phyloP scores from a whole-genome alignment of 192 early-diverging fungal species.

The Radiomyces spectabilis region DNA sequence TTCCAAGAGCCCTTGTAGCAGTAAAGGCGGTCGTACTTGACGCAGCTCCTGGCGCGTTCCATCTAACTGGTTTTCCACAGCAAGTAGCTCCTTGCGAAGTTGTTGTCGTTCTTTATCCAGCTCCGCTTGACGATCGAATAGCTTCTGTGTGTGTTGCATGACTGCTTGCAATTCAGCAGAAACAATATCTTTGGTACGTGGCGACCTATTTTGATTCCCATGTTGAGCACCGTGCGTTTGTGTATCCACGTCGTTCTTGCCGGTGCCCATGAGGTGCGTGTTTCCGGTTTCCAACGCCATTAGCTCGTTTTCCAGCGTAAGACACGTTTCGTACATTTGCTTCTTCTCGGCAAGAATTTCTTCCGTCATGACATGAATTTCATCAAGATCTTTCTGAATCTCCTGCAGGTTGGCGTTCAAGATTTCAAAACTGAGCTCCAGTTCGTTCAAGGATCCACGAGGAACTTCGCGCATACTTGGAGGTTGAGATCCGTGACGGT shows the following conservation, averaged over 20 bases:
- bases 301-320: slow-evolving; percentile 29
- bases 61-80: slow-evolving; percentile 22
- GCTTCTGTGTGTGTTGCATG: slow-evolving; percentile 22
- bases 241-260: neutral
- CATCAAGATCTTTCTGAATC: slow-evolving; percentile 38
- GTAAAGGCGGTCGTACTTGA: slow-evolving; percentile 35
- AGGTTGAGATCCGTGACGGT: no score
- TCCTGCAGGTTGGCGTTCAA: slow-evolving; percentile 43
- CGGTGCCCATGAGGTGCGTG: no score
- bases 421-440: slow-evolving; percentile 44
- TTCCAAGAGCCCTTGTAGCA: slow-evolving; percentile 37
- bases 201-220: no score
- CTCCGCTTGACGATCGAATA: slow-evolving; percentile 25
- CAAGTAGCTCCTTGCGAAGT: slow-evolving; percentile 31
- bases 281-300: no score
- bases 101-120: slow-evolving; percentile 28
- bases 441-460: slow-evolving; percentile 30
- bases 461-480: neutral
- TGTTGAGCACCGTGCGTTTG: no score
- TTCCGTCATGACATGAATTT: slow-evolving; percentile 24
- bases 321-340: slow-evolving; percentile 34
- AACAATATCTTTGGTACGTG: slow-evolving; percentile 4
- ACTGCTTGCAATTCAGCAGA: slow-evolving; percentile 30
- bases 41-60: slow-evolving; percentile 27
- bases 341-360: slow-evolving; percentile 33